phyloP scores from a whole-genome alignment of 2,329 filamentous ascomycete species.

The Xylaria arbuscula region DNA sequence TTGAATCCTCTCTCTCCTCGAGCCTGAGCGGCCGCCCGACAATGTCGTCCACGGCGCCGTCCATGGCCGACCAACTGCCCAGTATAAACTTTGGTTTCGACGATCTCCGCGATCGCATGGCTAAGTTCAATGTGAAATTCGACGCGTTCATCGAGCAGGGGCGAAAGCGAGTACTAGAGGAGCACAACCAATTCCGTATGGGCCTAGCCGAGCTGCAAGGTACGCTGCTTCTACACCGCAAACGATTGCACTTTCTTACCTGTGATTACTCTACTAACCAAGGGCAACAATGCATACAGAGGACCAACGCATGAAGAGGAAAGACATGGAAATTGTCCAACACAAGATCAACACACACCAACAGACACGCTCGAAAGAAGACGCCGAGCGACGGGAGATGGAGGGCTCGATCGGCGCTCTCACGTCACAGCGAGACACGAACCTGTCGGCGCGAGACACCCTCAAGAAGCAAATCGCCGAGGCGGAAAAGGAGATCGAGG shows the following conservation, averaged over 20 bases:
- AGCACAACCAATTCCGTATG: slow-evolving; percentile 93
- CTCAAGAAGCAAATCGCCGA: slow-evolving; percentile 72
- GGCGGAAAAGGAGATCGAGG: slow-evolving; percentile 76
- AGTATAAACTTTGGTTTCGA: slow-evolving; percentile 96
- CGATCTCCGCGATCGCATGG: slow-evolving; percentile 93
- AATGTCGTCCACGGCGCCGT: slow-evolving; percentile 68
- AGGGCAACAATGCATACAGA: slow-evolving; percentile 63
- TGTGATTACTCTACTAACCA: slow-evolving; percentile 13
- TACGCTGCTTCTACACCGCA: slow-evolving; percentile 55
- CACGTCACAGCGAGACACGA: slow-evolving; percentile 68
- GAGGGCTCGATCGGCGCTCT: slow-evolving; percentile 70
- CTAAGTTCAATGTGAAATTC: slow-evolving; percentile 88
- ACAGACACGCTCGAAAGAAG: slow-evolving; percentile 80
- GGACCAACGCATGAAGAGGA: slow-evolving; percentile 89
- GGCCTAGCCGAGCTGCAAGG: slow-evolving; percentile 91
- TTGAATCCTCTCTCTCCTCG: slow-evolving; percentile 76
- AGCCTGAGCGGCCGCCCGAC: slow-evolving; percentile 68
- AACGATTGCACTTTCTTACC: not conserved
- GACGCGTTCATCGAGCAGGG: slow-evolving; percentile 95
- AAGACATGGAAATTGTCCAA: slow-evolving; percentile 84
- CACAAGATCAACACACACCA: slow-evolving; percentile 77
- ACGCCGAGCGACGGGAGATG: slow-evolving; percentile 81
- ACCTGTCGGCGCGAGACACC: slow-evolving; percentile 66
- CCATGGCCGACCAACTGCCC: slow-evolving; percentile 82
- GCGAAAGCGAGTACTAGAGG: slow-evolving; percentile 87